Evolutionary conservation across 1,139 yeast species (phyloP), one percentile per base, ranked within the genome.

Genomic region (Debaryomyces sp.): DNA sequence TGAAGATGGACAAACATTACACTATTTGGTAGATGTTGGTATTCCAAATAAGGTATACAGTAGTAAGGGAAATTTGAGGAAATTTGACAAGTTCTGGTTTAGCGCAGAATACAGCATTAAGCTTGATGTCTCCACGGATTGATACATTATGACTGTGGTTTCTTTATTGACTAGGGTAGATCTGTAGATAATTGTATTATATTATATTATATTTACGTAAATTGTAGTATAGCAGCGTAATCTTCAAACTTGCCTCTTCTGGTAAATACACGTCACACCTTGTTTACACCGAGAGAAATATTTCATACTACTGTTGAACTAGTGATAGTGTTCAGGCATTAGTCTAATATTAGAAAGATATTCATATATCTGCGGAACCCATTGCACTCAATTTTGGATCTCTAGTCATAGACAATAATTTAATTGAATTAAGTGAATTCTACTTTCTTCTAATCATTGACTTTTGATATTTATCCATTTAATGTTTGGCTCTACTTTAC

Each of bases 21-120:
- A 84, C 60, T 85, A 80, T 53, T 71, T 88, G 51, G 77, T 88
- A n/a, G 96, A 89, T 58, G 74, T 84, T 50, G 96, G 96, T 6
- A 75, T 86, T 23, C 95, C 96, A 2, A 75, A 75, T 55, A 67
- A 66, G 48, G 78, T 76, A 3, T 77, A 73, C 56, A 62, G 61
- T 34, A 57, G 61, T 51, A 75, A 74, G 56, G 67, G 73, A 1
- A 73, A 72, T 51, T 66, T 76, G 54, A 60, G 80, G 36, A 74
- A 72, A 58, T 75, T 76, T 54, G 80, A 75, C 50, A 73, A 68
- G 53, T 67, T 71, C 50, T 76, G 81, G 81, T 66, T 59, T 57
- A 65, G 68, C 45, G 67, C 77, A 4, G 79, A 75, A 47, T 61
- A 66, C 21, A 62, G 63, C 34, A 59, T 69, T 29, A 66, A 59